These are phyloP conservation scores for Lactuca saligna DNA, from an alignment of 129 eudicot species.

Conservation along the genomic window DNA sequence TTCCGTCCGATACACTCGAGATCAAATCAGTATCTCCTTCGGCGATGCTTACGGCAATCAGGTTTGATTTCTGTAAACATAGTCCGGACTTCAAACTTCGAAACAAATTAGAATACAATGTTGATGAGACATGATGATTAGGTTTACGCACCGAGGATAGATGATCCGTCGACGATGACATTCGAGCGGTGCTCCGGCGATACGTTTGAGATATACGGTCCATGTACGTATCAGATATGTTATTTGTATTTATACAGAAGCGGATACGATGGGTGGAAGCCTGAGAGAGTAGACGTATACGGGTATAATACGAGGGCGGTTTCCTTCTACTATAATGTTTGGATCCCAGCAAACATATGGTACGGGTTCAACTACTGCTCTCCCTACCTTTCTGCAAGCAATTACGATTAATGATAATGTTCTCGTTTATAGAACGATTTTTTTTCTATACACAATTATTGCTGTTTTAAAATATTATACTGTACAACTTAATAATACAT, in stretches of 20 bases:
- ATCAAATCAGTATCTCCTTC: slow-evolving; percentile 77
- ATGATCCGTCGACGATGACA: slow-evolving; percentile 63
- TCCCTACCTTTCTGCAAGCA: slow-evolving; percentile 9
- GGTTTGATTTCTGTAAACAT: slow-evolving; percentile 35
- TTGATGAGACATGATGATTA: slow-evolving; percentile 13
- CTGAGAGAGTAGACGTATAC: slow-evolving; percentile 66
- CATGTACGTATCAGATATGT: slow-evolving; percentile 73
- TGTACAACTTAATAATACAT: too few relatives aligned
- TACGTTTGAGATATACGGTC: slow-evolving; percentile 64
- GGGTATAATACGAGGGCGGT: slow-evolving; percentile 49
- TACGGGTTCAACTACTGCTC: slow-evolving; percentile 59
- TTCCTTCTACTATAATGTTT: slow-evolving; percentile 57
- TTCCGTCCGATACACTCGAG: slow-evolving; percentile 65
- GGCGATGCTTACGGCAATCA: slow-evolving; percentile 95
- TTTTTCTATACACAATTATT: too few relatives aligned
- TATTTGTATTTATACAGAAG: slow-evolving; percentile 76
- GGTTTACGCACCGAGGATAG: slow-evolving; percentile 86
- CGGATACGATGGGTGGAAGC: slow-evolving; percentile 87
- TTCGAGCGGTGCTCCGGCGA: slow-evolving; percentile 77
- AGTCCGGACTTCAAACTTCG: not conserved
- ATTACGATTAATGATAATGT: not conserved
- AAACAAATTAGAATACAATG: not conserved
- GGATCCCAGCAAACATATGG: slow-evolving; percentile 57
- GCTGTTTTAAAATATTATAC: too few relatives aligned
- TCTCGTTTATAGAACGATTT: too few relatives aligned